Evolutionary conservation across 805 yeast species (phyloP), one percentile per base, ranked within the genome.

Genomic region (Metschnikowia bowlesiae): DNA sequence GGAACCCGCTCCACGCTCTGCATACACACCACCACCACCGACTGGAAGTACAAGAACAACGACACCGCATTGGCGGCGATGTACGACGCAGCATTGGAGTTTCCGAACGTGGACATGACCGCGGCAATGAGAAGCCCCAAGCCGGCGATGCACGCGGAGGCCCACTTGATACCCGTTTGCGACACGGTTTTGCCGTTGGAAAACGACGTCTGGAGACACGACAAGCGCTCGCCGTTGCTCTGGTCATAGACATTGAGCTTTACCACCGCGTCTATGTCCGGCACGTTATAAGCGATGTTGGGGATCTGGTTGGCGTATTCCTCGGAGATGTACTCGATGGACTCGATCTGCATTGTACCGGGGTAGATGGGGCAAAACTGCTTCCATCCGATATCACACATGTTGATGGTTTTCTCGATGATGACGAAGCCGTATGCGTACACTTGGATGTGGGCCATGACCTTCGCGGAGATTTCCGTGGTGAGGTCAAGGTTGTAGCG

Each of bases 281-380:
- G 97, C 53, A 90, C 95, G 14, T 78, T 77, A 67, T 80, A 91
- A 1, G 97, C 94, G 54, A 90, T 85, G 9, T 87, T 90, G 0
- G 97, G 97, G 56, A 91, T 80, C 63, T 73, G 66, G 34, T 71
- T 64, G 29, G 77, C 80, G 56, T 83, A 81, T 16, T 62, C 58
- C 9, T 69, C 58, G 16, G 81, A 67, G 38, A 84, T 74, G 54
- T 87, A 81, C 65, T 82, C 79, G 50, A 85, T 70, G 22, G 94
- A 82, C 56, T 86, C 85, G 46, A 91, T 78, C 59, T 87, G 88
- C 62, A 91, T 79, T 37, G 81, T 69, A 32, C 97, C 97, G 0
- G 97, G 91, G 59, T 75, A 83, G 33, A 91, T 66, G 1, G 97
- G 97, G 69, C 97, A 91, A 64, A 91, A 87, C 70, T 91, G 96